Base-by-base conservation (phyloP, 2,329 filamentous ascomycete species). In the Ceratocystis lukuohia region DNA sequence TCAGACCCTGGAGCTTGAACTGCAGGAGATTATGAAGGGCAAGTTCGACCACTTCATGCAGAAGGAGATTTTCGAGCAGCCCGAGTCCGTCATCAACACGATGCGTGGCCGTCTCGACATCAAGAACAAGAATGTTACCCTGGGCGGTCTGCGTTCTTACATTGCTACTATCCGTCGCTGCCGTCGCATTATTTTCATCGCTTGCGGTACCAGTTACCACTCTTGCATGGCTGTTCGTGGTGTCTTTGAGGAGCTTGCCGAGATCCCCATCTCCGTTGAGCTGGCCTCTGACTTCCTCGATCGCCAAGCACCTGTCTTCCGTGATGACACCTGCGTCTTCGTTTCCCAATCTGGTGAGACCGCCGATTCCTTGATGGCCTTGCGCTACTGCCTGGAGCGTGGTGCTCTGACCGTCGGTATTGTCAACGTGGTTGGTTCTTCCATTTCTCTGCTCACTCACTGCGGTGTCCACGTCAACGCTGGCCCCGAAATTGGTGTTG, bases 21-120 rank as follows among this genome's bases (percentile, higher is more conserved):
- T 99, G 70, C 94, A 99, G 82, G 92, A 99, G 82, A 99, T 99
- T 79, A 99, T 99, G 94, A 99, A 99, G 88, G 94, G 94, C 78
- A 95, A 94, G 76, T 99, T 97, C 79, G 94, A 99, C 77, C 94
- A 99, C 81, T 99, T 96, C 83, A 99, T 99, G 94, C 94, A 99
- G 78, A 99, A 99, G 86, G 94, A 99, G 78, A 99, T 99, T 74
- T 99, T 99, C 77, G 94, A 99, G 83, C 94, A 99, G 82, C 94
- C 94, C 74, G 94, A 99, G 80, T 99, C 94, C 15, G 91, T 99
- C 69, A 87, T 99, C 81, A 99, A 99, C 84, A 96, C 94, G 71
- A 99, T 99, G 94, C 91, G 94, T 86, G 94, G 94, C 79, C 94
- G 94, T 80, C 82, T 99, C 73, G 94, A 99, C 77, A 82, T 88